Evolutionary conservation across 495 filamentous ascomycete genomes (phyloP), one percentile per base, ranked within the genome.

Genomic region (Tirmania nivea): DNA sequence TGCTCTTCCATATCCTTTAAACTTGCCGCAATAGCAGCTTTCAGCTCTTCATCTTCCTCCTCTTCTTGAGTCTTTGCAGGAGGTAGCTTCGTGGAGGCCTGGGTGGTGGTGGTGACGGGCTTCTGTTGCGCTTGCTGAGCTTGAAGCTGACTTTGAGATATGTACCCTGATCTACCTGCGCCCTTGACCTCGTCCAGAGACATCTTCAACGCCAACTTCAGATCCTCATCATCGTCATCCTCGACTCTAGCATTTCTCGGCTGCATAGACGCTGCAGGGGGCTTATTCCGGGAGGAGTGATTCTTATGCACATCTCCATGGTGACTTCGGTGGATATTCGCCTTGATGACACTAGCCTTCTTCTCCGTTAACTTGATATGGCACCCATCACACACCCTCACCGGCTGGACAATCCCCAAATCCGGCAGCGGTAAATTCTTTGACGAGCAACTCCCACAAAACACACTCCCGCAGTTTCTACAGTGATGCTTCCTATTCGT

Each of bases 401-500:
- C 90, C 9, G 92, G 74, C 63, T 90, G 81, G 53, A 86, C 64
- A 53, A 97, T 96, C 57, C 90, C 90, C 11, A 97, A 75, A 64
- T 94, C 89, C 12, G 90, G 92, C 10, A 97, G 68, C 9, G 90
- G 83, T 42, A 95, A 72, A 9, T 75, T 77, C 68, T 96, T 96
- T 70, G 79, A 80, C 16, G 87, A 94, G 60, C 90, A 97, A 59
- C 87, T 77, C 52, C 84, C 83, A 62, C 92, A 88, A 65, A 96
- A 97, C 52, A 93, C 90, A 65, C 88, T 94, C 20, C 90, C 90
- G 61, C 90, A 97, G 63, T 97, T 97, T 48, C 90, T 78, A 60
- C 90, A 97, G 66, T 97, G 90, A 61, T 97, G 90, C 60, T 95
- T 97, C 61, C 90, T 78, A 65, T 97, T 97, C 55, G 86, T 96